Evolutionary conservation across 805 yeast species (phyloP).

Genomic region (Zygosaccharomyces lentus): DNA sequence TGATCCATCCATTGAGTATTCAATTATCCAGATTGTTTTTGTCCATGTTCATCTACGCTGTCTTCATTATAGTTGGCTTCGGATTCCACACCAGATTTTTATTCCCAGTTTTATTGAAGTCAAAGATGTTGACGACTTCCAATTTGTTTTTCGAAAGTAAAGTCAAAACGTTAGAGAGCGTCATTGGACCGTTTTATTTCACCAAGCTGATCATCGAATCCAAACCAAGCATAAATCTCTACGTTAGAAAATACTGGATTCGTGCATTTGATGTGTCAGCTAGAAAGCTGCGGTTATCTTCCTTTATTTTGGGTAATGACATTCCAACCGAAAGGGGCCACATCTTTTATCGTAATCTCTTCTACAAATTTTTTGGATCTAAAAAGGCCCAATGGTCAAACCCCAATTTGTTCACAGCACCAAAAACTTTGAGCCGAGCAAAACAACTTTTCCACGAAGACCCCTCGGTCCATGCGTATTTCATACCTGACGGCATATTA

Average conservation of each 20-base stretch:
- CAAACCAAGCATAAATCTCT: slow-evolving; percentile 30
- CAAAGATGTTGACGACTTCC: slow-evolving; percentile 18
- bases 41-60: slow-evolving; percentile 70
- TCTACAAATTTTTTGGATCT: slow-evolving; percentile 42
- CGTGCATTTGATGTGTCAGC: slow-evolving; percentile 53
- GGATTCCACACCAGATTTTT: slow-evolving; percentile 57
- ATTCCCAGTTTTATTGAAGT: slow-evolving; percentile 37
- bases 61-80: slow-evolving; percentile 69
- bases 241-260: slow-evolving; percentile 56
- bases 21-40: slow-evolving; percentile 70
- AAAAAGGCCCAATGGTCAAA: slow-evolving; percentile 34
- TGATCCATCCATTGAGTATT: slow-evolving; percentile 66
- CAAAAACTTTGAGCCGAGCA: slow-evolving; percentile 50
- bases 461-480: slow-evolving; percentile 46
- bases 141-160: slow-evolving; percentile 11
- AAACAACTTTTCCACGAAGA: slow-evolving; percentile 40
- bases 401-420: slow-evolving; percentile 54
- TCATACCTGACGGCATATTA: slow-evolving; percentile 75
- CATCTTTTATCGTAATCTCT: slow-evolving; percentile 49
- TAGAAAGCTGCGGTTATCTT: slow-evolving; percentile 62
- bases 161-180: slow-evolving; percentile 18
- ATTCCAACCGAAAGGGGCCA: slow-evolving; percentile 67
- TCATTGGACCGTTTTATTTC: slow-evolving; percentile 22
- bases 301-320: slow-evolving; percentile 68
- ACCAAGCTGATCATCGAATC: slow-evolving; percentile 27